phyloP scores from a whole-genome alignment of 345 rosid species.

The Aegle marmelos region DNA sequence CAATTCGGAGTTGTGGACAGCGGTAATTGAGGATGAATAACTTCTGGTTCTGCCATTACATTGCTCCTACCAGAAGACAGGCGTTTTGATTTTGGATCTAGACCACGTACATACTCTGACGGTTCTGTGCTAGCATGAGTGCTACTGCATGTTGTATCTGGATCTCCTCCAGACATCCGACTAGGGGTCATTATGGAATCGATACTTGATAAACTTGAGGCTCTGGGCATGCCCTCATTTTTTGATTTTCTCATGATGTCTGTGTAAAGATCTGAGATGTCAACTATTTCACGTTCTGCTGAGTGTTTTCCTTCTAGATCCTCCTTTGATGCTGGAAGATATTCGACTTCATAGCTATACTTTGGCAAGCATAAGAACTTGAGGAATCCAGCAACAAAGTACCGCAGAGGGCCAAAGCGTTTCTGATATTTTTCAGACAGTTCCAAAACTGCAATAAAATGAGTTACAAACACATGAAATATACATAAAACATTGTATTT shows the following conservation, averaged over 20 bases:
- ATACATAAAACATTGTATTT: too few species aligned
- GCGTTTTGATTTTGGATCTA: constrained; percentile 87
- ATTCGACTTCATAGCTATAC: constrained; percentile 91
- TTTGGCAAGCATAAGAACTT: constrained; percentile 96
- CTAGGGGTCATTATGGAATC: constrained; percentile 93
- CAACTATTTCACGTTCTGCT: constrained; percentile 51
- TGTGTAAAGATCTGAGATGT: constrained; percentile 75
- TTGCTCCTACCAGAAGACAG: constrained; percentile 80
- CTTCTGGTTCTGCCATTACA: constrained; percentile 72
- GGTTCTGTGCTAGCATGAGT: constrained; percentile 87
- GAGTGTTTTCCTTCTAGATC: constrained; percentile 55
- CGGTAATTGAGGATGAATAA: constrained; percentile 80
- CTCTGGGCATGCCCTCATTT: constrained; percentile 84
- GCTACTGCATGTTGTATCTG: constrained; percentile 65
- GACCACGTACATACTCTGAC: constrained; percentile 90
- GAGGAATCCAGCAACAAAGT: constrained; percentile 93
- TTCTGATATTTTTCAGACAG: constrained; percentile 93
- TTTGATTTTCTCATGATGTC: constrained; percentile 84
- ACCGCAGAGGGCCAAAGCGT: constrained; percentile 94
- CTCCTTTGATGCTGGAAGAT: constrained; percentile 77
- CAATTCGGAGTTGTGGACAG: constrained; percentile 84
- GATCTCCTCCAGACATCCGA: constrained; percentile 71
- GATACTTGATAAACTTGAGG: constrained; percentile 93
- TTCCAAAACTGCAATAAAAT: constrained; percentile 71
- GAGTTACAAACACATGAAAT: constrained; percentile 15